Percentiles rank a stretch among this genome's conserved stretches.
These are phyloP conservation scores for Rhizopogon sp. DNA, from an alignment of 768 basidiomycete species.

Conservation along the genomic window DNA sequence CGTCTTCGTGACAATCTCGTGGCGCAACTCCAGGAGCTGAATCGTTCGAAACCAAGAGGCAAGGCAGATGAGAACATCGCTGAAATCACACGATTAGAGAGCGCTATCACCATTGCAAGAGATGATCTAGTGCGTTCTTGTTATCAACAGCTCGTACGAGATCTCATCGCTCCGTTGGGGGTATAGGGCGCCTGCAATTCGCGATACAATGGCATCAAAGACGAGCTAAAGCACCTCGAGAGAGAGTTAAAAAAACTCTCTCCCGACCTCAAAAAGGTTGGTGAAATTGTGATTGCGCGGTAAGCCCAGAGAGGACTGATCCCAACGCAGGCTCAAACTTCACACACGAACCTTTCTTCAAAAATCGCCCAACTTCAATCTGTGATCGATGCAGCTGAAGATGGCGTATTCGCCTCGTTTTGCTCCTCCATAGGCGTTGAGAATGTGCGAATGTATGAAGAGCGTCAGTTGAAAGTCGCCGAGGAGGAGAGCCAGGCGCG, in stretches of 20 bases:
- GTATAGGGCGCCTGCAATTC: slow-evolving; percentile 68
- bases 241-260: slow-evolving; percentile 59
- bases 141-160: background rate
- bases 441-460: slow-evolving; percentile 91
- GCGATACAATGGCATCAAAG: slow-evolving; percentile 71
- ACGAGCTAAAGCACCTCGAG: slow-evolving; percentile 80
- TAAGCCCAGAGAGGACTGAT: background rate
- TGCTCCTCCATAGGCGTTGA: slow-evolving; percentile 73
- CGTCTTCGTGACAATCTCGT: slow-evolving; percentile 69
- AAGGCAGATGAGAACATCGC: slow-evolving; percentile 78
- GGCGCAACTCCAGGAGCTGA: slow-evolving; percentile 76
- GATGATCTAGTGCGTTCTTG: slow-evolving; percentile 72
- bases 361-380: slow-evolving; percentile 51
- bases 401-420: slow-evolving; percentile 71
- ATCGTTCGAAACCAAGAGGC: slow-evolving; percentile 75
- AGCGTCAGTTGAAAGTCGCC: slow-evolving; percentile 81
- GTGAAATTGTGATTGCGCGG: background rate
- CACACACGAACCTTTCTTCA: slow-evolving; percentile 46
- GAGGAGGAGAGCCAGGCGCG: slow-evolving; percentile 85
- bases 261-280: slow-evolving; percentile 71
- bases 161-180: background rate
- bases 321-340: slow-evolving; percentile 43
- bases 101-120: slow-evolving; percentile 62
- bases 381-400: slow-evolving; percentile 74
- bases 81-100: slow-evolving; percentile 77